A percentile compares a stretch with the other conserved stretches of the same genome.
Conservation (phyloP, 2,329 filamentous ascomycete genomes). For the Furcasterigmium sp. region DNA sequence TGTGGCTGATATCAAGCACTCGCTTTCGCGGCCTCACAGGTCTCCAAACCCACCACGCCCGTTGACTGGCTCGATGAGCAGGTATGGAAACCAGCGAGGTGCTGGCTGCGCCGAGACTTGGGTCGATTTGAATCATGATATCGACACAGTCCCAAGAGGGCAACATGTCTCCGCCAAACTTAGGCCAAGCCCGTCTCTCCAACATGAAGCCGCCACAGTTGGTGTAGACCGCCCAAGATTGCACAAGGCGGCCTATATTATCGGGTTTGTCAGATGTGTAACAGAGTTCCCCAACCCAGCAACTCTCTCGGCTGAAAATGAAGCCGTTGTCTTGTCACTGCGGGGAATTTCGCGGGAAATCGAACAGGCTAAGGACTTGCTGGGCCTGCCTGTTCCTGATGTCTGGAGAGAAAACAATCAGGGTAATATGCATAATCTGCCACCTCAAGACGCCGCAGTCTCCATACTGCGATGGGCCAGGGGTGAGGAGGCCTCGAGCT, state of each 20-base stretch:
- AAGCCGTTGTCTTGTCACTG: neutral
- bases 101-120: no score
- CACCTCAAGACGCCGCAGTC: constrained; percentile 20
- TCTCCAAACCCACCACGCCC: neutral
- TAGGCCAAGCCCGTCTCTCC: neutral
- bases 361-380: neutral
- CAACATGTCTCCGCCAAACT: neutral
- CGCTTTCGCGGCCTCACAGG: constrained; percentile 13
- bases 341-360: neutral
- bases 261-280: constrained; percentile 22
- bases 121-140: no score
- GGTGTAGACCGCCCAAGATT: neutral
- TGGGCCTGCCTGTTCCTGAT: neutral
- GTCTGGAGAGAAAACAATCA: neutral
- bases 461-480: constrained; percentile 24
- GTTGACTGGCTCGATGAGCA: neutral
- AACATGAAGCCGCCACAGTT: neutral
- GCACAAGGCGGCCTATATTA: constrained; percentile 9
- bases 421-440: constrained; percentile 13
- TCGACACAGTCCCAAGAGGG: no score
- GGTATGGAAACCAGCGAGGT: neutral
- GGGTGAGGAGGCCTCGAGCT: no score
- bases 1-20: constrained; percentile 25
- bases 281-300: neutral
- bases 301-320: neutral